Conservation (phyloP, 2,329 filamentous ascomycete species). For the Cordyceps farinosa region DNA sequence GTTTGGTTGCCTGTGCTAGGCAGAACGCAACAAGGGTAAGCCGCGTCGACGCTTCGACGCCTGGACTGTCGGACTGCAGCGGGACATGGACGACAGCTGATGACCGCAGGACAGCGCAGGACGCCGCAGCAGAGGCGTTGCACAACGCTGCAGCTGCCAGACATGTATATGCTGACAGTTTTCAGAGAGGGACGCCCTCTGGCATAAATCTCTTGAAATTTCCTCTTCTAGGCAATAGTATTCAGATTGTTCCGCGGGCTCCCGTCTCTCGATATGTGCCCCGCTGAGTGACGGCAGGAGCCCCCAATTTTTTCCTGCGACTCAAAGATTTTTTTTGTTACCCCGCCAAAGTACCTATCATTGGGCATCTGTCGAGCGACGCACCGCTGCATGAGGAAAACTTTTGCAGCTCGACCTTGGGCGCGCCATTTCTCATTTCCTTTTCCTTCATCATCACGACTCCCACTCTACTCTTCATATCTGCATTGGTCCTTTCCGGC, state of each 20-base stretch:
- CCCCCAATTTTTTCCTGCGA: not conserved
- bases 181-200: too few species aligned
- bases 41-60: too few species aligned
- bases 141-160: not conserved
- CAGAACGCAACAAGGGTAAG: too few species aligned
- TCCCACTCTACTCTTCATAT: not conserved
- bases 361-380: not conserved
- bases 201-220: constrained; percentile 3
- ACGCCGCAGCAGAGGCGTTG: not conserved
- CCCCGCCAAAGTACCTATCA: constrained; percentile 1
- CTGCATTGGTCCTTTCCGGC: constrained; percentile 6
- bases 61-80: too few species aligned
- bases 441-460: constrained; percentile 16
- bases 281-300: constrained; percentile 3
- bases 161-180: not conserved
- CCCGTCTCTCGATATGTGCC: not conserved
- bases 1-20: too few species aligned
- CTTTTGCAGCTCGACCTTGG: constrained; percentile 13
- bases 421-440: constrained; percentile 12
- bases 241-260: constrained; percentile 8
- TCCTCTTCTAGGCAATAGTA: constrained; percentile 2
- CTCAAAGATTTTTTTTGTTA: constrained; percentile 1
- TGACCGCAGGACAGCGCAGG: too few species aligned
- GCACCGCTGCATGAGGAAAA: constrained; percentile 16
- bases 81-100: too few species aligned